Percentiles rank a stretch among this genome's conserved stretches.
Conservation (phyloP, 164 flowering plant genomes). For the Amborella trichopoda region DNA sequence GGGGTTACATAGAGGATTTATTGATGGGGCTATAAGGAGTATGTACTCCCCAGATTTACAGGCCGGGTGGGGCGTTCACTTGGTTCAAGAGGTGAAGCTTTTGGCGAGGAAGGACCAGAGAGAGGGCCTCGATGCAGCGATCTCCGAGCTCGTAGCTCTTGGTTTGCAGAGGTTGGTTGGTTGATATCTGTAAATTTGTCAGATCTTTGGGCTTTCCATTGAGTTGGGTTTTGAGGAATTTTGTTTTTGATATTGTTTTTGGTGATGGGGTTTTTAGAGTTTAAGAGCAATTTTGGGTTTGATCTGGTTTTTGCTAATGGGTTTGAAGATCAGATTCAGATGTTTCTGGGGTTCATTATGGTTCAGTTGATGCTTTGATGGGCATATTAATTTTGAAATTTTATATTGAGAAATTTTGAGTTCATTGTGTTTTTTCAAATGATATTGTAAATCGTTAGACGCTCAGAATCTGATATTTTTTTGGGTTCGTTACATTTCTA, state of each 20-base stretch:
- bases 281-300: no score
- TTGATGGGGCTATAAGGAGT: conserved; percentile 41
- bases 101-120: conserved; percentile 73
- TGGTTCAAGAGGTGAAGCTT: conserved; percentile 82
- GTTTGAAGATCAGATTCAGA: no score
- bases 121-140: conserved; percentile 42
- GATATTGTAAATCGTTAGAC: no score
- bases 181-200: neutral
- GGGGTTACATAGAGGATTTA: no score
- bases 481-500: no score
- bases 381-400: no score
- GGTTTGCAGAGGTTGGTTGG: conserved; percentile 72
- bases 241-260: neutral
- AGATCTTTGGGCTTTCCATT: neutral
- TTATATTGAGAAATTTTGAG: no score
- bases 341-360: no score
- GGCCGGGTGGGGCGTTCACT: conserved; percentile 90
- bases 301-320: no score
- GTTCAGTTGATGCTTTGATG: no score
- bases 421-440: no score
- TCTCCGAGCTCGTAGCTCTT: conserved; percentile 51
- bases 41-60: conserved; percentile 83
- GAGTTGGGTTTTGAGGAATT: neutral
- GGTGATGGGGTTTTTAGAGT: neutral
- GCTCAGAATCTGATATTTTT: no score